Base-by-base conservation (phyloP, 2,329 filamentous ascomycete species). In the Tolypocladium cylindrosporum region DNA sequence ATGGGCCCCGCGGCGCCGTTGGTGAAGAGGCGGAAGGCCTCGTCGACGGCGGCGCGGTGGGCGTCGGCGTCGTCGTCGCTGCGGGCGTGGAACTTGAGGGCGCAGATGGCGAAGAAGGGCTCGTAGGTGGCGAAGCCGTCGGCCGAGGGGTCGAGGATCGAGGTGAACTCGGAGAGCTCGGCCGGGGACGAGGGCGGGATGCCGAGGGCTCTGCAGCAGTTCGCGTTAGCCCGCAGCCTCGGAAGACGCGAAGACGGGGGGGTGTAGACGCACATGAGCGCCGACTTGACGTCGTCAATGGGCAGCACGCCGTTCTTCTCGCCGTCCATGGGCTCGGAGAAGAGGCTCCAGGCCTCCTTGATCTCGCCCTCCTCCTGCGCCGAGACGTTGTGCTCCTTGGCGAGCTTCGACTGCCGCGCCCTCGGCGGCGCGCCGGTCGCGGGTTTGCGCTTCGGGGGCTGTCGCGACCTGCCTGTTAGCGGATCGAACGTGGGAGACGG, bases 301-400 rank as follows among this genome's bases (percentile, higher is more conserved):
- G 83, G 82, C 55, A 91, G 81, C 19, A 89, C 85, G 60, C 87
- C 87, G 58, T 87, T 77, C 68, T 90, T 90, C 66, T 92, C 87
- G 55, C 87, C 84, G 24, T 85, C 80, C 72, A 84, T 84, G 41
- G 86, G 84, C 64, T 88, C 81, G 1, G 86, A 77, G 71, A 97
- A 99, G 9, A 97, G 81, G 27, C 83, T 79, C 72, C 94, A 97
- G 16, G 92, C 92, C 72, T 97, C 92, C 67, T 85, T 86, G 69
- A 99, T 96, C 75, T 97, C 91, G 64, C 83, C 81, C 75, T 97
- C 93, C 74, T 97, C 88, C 62, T 88, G 84, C 45, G 86, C 88
- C 16, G 85, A 87, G 68, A 97, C 85, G 71, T 91, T 87, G 80
- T 97, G 86, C 69, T 96, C 91, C 75, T 92, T 93, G 37, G 93